phyloP scores from a whole-genome alignment of 140 eudicot genomes.

The Artemisia princeps region DNA sequence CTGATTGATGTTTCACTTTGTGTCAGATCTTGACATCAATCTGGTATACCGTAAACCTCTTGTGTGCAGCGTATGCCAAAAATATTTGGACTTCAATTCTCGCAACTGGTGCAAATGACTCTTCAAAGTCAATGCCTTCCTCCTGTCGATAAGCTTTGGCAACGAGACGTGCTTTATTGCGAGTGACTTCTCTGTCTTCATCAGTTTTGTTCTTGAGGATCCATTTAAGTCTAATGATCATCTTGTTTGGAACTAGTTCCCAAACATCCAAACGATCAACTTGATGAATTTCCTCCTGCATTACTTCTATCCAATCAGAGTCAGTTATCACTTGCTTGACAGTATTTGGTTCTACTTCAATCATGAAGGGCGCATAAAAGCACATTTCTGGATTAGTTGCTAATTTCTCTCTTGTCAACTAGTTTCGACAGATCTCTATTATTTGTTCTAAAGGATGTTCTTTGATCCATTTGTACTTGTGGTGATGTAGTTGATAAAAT shows the following conservation, averaged over 20 bases:
- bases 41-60: not conserved
- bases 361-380: no score
- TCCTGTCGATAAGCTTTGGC: not conserved
- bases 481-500: no score
- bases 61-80: not conserved
- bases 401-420: no score
- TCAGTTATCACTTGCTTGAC: no score
- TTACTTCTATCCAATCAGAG: not conserved
- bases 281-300: not conserved
- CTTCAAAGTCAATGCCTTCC: not conserved
- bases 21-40: not conserved
- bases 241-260: not conserved
- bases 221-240: not conserved
- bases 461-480: no score
- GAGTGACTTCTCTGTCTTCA: not conserved
- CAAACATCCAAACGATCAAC: no score
- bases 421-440: no score
- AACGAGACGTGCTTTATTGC: not conserved
- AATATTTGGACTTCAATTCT: not conserved
- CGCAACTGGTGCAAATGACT: not conserved
- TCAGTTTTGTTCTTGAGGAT: no score
- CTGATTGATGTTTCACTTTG: not conserved
- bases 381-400: no score
- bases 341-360: no score
- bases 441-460: no score